Base-by-base conservation (phyloP, 2,329 filamentous ascomycete genomes). In the Calycina marina region DNA sequence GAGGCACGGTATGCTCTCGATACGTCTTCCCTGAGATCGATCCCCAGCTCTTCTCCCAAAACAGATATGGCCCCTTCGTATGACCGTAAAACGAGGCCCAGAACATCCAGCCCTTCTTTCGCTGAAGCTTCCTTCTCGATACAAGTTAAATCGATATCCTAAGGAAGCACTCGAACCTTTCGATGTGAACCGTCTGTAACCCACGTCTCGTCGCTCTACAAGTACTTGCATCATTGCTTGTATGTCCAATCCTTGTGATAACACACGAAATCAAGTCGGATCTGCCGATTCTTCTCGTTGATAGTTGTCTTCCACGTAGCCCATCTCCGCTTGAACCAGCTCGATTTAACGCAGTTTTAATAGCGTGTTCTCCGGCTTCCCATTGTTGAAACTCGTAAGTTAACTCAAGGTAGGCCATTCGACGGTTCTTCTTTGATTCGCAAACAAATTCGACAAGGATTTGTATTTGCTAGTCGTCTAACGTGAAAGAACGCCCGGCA, bases 21-120 rank as follows among this genome's bases (percentile, higher is more conserved):
- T 28, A 28, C 6, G 6, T 4, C 6, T 28, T 14, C 14, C 16
- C 5, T 4, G 11, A 4, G 20, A 32, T 36, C 18, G 20, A 22
- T 2, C 34, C 34, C 29, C 53, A 59, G 47, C 51, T 13, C 22
- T 47, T 36, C 15, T 32, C 34, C 29, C 25, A 36, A 32, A 36
- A 32, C 16, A 36, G 16, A n/a, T 17, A 12, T 4, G 28, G 22
- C 11, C 34, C 34, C 25, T 32, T 31, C n/a, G 15, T 28, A 36
- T 28, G 12, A 8, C 34, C 34, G 11, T 20, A 18, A 14, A 35
- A 31, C 18, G 22, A 32, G 16, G 31, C 36, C 36, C 25, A 38
- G 31, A 38, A 38, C 28, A 38, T 38, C 31, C 31, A 38, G 10
- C 36, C 34, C 14, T 30, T 29, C 14, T 30, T 32, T 12, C 34